Evolutionary conservation across 306 rosid genomes (phyloP), one percentile per base, ranked within the genome.

Genomic region (Citrullus mucosospermus): DNA sequence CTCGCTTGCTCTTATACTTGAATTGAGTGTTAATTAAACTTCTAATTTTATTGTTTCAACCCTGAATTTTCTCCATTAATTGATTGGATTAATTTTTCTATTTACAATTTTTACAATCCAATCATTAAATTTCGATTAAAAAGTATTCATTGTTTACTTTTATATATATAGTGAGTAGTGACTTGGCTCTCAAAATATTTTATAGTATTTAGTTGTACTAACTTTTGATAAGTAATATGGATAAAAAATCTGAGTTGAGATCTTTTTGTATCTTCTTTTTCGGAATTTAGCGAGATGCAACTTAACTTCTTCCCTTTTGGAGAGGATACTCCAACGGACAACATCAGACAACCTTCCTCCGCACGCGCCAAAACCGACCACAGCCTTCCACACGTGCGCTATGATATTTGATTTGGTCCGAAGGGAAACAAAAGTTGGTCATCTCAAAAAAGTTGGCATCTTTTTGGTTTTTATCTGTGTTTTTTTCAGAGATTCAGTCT

Each of bases 401-500:
- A 50, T 25, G 39, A 15, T 46, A 13, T 46, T 44, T 72, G 60
- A 50, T 44, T 66, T 25, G 41, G 20, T 30, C 16, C 34, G 48
- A 53, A 14, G 20, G 77, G n/a, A 65, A 32, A 70, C 36, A 16
- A 43, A 15, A 44, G 38, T 17, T 44, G 43, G n/a, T 5, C 39
- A n/a, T n/a, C 25, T 3, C 2, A 50, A 10, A 75, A n/a, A 78
- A 57, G 25, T 79, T 75, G 80, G 76, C 55, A 30, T 22, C 51
- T 48, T 48, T 53, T 66, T 44, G 63, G 70, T 11, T 41, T 48
- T 48, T 9, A 61, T 53, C 9, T 10, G 14, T 66, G 62, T 48
- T 76, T 66, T 70, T 61, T 43, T 4, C 30, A 76, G 56, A 80
- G 78, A 83, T 68, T 79, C 82, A 80, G 77, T 77, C 75, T 72